Percentiles rank a stretch among this genome's conserved stretches.
phyloP scores from a whole-genome alignment of 2,329 filamentous ascomycete genomes.

The Aspergillus sp. region DNA sequence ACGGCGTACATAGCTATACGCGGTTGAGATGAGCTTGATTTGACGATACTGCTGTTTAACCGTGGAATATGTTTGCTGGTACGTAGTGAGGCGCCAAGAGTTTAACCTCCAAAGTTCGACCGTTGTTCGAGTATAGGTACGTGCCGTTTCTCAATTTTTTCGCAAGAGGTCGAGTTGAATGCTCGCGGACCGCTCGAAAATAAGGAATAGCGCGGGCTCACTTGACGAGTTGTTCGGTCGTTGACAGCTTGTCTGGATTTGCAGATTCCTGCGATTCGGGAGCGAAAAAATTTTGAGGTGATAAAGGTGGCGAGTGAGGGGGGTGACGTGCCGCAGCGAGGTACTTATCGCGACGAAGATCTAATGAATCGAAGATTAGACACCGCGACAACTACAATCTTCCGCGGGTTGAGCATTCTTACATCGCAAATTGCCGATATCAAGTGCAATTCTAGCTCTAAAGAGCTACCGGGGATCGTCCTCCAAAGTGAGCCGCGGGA shows the following conservation, averaged over 20 bases:
- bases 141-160: not conserved
- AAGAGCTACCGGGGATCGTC: constrained; percentile 22
- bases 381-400: not conserved
- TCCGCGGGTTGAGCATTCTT: constrained; percentile 7
- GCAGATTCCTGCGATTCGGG: not conserved
- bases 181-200: not conserved
- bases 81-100: not conserved
- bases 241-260: not conserved
- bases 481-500: constrained; percentile 33
- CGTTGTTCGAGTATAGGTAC: not conserved
- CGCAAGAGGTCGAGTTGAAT: not conserved
- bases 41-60: not conserved
- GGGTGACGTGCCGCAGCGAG: constrained; percentile 20
- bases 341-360: constrained; percentile 11
- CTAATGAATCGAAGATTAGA: constrained; percentile 11
- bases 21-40: constrained; percentile 23
- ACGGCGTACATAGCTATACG: constrained; percentile 43
- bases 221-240: not conserved
- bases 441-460: constrained; percentile 6
- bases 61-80: not conserved
- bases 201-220: not conserved
- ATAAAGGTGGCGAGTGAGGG: constrained; percentile 21
- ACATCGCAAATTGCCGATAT: constrained; percentile 2
- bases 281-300: constrained; percentile 7
- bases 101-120: not conserved